Base-by-base conservation (phyloP, 2,329 filamentous ascomycete species). In the Aspergillus sp. region DNA sequence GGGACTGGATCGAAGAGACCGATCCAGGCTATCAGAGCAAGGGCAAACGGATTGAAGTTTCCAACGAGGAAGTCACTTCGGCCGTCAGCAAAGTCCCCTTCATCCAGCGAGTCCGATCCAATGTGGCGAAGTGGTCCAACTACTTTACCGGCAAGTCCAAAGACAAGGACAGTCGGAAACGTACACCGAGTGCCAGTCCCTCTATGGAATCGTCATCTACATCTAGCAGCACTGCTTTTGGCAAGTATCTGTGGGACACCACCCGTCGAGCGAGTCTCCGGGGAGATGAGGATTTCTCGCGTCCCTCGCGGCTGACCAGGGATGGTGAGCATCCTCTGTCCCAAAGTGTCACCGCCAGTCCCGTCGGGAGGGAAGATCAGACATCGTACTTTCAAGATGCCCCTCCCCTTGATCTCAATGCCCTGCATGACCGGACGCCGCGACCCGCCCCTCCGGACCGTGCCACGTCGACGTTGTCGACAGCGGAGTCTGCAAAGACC, bases 41-140 rank as follows among this genome's bases (percentile, higher is more conserved):
- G 52, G 91, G 91, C 59, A 86, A 88, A 67, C 91, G 86, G 71
- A 97, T 99, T 63, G 88, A 97, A 69, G 90, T 97, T 45, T 92
- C 96, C 54, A 91, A 90, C 60, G 86, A 86, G 65, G 94, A 99
- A 72, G 85, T 99, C 64, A 92, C 91, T 43, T 84, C 86, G 50
- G 94, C 94, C 52, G 94, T 99, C 50, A 88, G 96, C 14, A 92
- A 92, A 32, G 84, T 97, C 47, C 92, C 88, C 6, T 85, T 97
- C 57, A 80, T 97, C 17, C 90, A 96, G 66, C 87, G 91, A 31
- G 88, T 94, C 46, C 85, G 86, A 44, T 95, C 89, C 11, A 89
- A 85, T 36, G 82, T 95, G 43, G 82, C 84, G 42, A 89, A 85
- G 69, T 88, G 84, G 49, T 78, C 77, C 1, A 82, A 80, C 16